These are phyloP conservation scores for Talaromyces marneffei DNA, from an alignment of 2,329 filamentous ascomycete genomes.

Conservation along the genomic window DNA sequence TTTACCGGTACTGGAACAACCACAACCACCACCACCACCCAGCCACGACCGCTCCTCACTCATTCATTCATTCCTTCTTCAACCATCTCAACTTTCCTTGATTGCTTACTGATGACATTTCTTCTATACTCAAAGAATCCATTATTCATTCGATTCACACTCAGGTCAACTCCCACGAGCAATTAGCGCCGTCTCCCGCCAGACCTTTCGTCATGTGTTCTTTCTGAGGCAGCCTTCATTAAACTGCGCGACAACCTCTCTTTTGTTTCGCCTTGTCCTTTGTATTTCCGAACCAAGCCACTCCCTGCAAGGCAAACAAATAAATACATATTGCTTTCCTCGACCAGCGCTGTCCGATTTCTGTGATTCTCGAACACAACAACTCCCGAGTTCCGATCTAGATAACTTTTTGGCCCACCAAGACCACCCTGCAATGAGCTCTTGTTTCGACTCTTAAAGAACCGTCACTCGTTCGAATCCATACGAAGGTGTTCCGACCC, in stretches of 20 bases:
- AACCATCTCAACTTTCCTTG: neutral
- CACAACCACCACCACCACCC: neutral
- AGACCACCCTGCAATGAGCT: neutral
- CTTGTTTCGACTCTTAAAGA: neutral
- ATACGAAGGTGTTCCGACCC: neutral
- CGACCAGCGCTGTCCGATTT: neutral
- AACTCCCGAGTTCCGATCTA: neutral
- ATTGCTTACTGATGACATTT: too few species aligned
- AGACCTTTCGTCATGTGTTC: slow-evolving; percentile 10
- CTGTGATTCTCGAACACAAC: neutral
- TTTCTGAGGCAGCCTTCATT: slow-evolving; percentile 7
- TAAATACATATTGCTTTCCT: neutral
- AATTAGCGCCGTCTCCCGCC: neutral
- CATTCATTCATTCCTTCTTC: neutral
- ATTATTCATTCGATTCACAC: neutral
- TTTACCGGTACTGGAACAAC: neutral
- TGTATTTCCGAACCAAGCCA: neutral
- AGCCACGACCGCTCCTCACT: neutral
- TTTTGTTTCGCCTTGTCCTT: neutral
- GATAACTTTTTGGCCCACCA: neutral
- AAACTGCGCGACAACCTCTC: neutral
- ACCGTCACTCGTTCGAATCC: slow-evolving; percentile 9
- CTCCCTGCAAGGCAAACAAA: neutral
- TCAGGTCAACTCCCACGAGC: neutral
- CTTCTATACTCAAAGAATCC: neutral